These are phyloP conservation scores for Alternaria triticimaculans DNA, from an alignment of 2,329 filamentous ascomycete species.

Conservation along the genomic window DNA sequence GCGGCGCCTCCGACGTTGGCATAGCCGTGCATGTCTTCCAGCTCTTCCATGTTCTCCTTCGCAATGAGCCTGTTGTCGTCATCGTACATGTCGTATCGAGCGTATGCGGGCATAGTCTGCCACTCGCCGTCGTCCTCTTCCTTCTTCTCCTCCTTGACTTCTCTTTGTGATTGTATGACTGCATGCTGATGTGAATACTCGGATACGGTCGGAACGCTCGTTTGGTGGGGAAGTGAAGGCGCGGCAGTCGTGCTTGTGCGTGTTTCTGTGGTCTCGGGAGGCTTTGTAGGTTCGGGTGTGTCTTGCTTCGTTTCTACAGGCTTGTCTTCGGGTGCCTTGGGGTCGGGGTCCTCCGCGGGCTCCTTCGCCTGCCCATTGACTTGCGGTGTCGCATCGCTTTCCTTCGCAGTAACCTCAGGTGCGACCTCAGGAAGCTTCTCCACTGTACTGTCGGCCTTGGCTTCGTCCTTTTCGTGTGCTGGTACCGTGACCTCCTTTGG, in stretches of 20 bases:
- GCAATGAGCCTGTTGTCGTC: slow-evolving; percentile 90
- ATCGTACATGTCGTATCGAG: slow-evolving; percentile 93
- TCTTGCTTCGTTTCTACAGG: slow-evolving; percentile 6
- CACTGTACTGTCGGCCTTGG: slow-evolving; percentile 12
- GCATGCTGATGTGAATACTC: slow-evolving; percentile 92
- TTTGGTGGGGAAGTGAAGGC: slow-evolving; percentile 16
- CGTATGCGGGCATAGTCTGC: slow-evolving; percentile 94
- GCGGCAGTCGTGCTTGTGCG: slow-evolving; percentile 16
- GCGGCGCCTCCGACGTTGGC: slow-evolving; percentile 83
- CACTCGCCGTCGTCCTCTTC: slow-evolving; percentile 76
- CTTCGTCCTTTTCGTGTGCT: slow-evolving; percentile 15
- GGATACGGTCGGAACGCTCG: slow-evolving; percentile 57
- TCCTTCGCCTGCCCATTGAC: slow-evolving; percentile 22
- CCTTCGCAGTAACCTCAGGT: slow-evolving; percentile 9
- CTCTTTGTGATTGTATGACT: slow-evolving; percentile 57
- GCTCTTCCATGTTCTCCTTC: slow-evolving; percentile 73
- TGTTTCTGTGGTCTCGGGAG: slow-evolving; percentile 7
- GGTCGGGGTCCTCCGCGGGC: slow-evolving; percentile 12
- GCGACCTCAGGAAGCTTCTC: slow-evolving; percentile 7
- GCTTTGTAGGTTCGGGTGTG: neutral
- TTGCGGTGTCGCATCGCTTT: slow-evolving; percentile 15
- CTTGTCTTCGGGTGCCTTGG: slow-evolving; percentile 14
- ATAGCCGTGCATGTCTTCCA: slow-evolving; percentile 75
- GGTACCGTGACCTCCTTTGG: slow-evolving; percentile 39
- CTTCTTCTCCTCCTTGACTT: slow-evolving; percentile 55